These are phyloP conservation scores for Intubia oerlemansii DNA, from an alignment of 2,329 filamentous ascomycete species.

Conservation along the genomic window DNA sequence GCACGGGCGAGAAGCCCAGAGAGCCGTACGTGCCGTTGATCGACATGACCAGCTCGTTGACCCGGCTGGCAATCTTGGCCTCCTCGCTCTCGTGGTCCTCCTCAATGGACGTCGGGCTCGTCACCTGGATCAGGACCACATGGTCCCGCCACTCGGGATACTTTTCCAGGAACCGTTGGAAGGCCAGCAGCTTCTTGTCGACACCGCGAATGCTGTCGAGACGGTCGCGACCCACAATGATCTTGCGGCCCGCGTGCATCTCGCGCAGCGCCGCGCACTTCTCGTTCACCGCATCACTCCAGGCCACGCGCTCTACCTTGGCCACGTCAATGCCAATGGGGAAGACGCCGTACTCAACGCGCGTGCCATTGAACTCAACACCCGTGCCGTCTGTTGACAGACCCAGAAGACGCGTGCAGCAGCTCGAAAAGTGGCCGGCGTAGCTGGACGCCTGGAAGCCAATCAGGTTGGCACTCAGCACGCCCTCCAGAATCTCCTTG, in stretches of 20 bases:
- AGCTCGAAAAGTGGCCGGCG: conserved; percentile 83
- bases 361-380: conserved; percentile 72
- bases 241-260: conserved; percentile 73
- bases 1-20: conserved; percentile 71
- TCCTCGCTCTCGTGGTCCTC: conserved; percentile 58
- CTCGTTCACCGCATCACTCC: conserved; percentile 45
- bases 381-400: conserved; percentile 71
- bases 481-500: conserved; percentile 77
- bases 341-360: conserved; percentile 81
- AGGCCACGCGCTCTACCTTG: conserved; percentile 55
- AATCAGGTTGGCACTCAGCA: conserved; percentile 78
- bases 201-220: conserved; percentile 84
- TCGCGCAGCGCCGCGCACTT: conserved; percentile 53
- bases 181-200: conserved; percentile 87
- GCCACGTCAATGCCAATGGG: conserved; percentile 87
- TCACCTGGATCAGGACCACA: conserved; percentile 88
- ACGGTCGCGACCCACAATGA: conserved; percentile 89
- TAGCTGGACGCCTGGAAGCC: conserved; percentile 94
- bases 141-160: conserved; percentile 85
- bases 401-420: conserved; percentile 77
- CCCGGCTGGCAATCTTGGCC: conserved; percentile 66
- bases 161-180: conserved; percentile 74
- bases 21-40: conserved; percentile 87
- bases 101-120: conserved; percentile 64
- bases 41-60: conserved; percentile 73